Percentiles rank a stretch among this genome's conserved stretches.
These are phyloP conservation scores for Morella rubra DNA, from an alignment of 306 rosid species.

Conservation along the genomic window DNA sequence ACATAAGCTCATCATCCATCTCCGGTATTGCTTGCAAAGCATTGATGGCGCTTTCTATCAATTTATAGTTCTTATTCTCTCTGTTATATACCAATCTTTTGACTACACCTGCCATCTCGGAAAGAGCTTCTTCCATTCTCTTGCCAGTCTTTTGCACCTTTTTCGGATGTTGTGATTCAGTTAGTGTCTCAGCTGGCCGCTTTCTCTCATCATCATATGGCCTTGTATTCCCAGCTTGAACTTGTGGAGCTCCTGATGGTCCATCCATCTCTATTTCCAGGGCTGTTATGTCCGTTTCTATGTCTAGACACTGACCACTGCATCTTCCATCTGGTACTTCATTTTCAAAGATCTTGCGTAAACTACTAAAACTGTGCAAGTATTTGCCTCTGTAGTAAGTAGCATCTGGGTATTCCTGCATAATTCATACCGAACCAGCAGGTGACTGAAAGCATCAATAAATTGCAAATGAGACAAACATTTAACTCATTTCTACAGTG, in stretches of 20 bases:
- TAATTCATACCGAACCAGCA: conserved; percentile 27
- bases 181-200: conserved; percentile 24
- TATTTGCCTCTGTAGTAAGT: conserved; percentile 45
- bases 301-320: conserved; percentile 26
- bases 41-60: conserved; percentile 54
- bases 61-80: conserved; percentile 28
- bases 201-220: conserved; percentile 31
- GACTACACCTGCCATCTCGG: conserved; percentile 62
- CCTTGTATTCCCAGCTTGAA: conserved; percentile 19
- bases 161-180: conserved; percentile 13
- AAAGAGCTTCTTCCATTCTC: conserved; percentile 46
- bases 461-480: not conserved
- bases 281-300: conserved; percentile 18
- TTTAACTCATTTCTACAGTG: not conserved
- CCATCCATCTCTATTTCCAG: conserved; percentile 36
- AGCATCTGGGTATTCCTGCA: conserved; percentile 67
- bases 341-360: conserved; percentile 54
- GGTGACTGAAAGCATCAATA: conserved; percentile 6
- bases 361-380: conserved; percentile 38
- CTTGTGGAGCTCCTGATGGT: conserved; percentile 23
- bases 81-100: conserved; percentile 40
- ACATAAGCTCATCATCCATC: conserved; percentile 63
- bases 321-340: conserved; percentile 32
- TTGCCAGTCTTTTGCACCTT: conserved; percentile 35
- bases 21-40: conserved; percentile 67